Evolutionary conservation across 768 basidiomycete genomes (phyloP).

Genomic region (Chalciporus chontae): DNA sequence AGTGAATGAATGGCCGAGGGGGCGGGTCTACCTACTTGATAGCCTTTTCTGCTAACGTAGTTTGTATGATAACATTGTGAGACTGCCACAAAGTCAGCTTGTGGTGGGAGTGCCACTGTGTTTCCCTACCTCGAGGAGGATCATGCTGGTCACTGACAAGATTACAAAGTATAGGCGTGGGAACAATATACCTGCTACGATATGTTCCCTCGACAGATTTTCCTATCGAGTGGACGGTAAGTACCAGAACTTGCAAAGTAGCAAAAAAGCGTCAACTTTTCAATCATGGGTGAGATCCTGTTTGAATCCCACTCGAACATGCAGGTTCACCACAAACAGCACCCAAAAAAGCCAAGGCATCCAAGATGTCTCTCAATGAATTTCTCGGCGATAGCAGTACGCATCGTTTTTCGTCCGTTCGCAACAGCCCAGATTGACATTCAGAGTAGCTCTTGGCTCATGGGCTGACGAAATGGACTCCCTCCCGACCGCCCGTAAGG

Average conservation of each 20-base stretch:
- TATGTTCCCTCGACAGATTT: constrained; percentile 23
- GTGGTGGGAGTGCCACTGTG: background rate
- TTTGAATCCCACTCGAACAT: background rate
- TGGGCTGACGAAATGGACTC: constrained; percentile 99
- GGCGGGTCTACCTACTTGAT: constrained; percentile 55
- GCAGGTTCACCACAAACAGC: constrained; percentile 42
- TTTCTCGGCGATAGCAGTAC: constrained; percentile 85
- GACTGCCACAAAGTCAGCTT: constrained; percentile 45
- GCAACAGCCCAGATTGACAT: constrained; percentile 12
- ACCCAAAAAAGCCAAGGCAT: constrained; percentile 78
- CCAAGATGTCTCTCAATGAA: constrained; percentile 91
- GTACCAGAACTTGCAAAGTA: constrained; percentile 9
- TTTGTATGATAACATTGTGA: constrained; percentile 91
- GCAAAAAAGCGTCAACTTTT: constrained; percentile 11
- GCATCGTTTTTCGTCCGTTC: constrained; percentile 29
- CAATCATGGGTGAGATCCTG: constrained; percentile 26
- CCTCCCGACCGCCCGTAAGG: constrained; percentile 91
- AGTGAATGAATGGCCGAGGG: constrained; percentile 4
- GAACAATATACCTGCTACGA: constrained; percentile 18
- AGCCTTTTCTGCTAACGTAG: constrained; percentile 82
- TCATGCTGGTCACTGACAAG: constrained; percentile 46
- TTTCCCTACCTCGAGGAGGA: constrained; percentile 70
- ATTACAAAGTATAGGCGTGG: constrained; percentile 26
- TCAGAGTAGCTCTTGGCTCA: constrained; percentile 69
- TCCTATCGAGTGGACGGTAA: constrained; percentile 10